These are phyloP conservation scores for Baeospora myosura DNA, from an alignment of 1,284 basidiomycete species.

Conservation along the genomic window DNA sequence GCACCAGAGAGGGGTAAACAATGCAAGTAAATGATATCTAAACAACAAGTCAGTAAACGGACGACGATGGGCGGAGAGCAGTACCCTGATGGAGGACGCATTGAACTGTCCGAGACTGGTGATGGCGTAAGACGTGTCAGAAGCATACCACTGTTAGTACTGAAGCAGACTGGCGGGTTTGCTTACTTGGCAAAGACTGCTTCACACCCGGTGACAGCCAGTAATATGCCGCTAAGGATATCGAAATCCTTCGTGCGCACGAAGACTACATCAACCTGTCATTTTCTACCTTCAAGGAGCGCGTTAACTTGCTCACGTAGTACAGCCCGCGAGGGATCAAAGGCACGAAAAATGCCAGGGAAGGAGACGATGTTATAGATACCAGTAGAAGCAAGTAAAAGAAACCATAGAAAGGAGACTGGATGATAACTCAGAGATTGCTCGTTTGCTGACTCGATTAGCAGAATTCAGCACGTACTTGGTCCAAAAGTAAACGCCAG, in stretches of 20 bases:
- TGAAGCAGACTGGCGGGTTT: neutral
- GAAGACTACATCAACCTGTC: conserved; percentile 36
- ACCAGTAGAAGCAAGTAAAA: conserved; percentile 42
- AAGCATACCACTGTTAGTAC: too few relatives aligned
- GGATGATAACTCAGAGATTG: too few relatives aligned
- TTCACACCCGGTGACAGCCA: conserved; percentile 62
- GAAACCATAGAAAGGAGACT: conserved; percentile 56
- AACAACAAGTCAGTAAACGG: neutral
- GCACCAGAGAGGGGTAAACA: conserved; percentile 54
- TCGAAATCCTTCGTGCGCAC: conserved; percentile 57
- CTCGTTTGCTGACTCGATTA: too few relatives aligned
- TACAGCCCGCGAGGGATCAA: conserved; percentile 60
- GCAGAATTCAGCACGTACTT: conserved; percentile 24
- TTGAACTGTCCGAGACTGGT: conserved; percentile 64
- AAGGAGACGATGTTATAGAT: conserved; percentile 49
- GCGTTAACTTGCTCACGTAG: conserved; percentile 33
- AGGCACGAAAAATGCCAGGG: conserved; percentile 59
- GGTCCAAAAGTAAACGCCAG: conserved; percentile 50
- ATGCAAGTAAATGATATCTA: conserved; percentile 45
- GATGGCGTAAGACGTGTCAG: neutral
- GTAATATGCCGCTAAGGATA: conserved; percentile 54
- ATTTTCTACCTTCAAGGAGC: neutral
- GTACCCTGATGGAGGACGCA: conserved; percentile 42
- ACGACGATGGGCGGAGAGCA: conserved; percentile 7
- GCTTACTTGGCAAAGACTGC: conserved; percentile 60